Evolutionary conservation across 345 rosid species (phyloP).

Genomic region (Acer negundo): DNA sequence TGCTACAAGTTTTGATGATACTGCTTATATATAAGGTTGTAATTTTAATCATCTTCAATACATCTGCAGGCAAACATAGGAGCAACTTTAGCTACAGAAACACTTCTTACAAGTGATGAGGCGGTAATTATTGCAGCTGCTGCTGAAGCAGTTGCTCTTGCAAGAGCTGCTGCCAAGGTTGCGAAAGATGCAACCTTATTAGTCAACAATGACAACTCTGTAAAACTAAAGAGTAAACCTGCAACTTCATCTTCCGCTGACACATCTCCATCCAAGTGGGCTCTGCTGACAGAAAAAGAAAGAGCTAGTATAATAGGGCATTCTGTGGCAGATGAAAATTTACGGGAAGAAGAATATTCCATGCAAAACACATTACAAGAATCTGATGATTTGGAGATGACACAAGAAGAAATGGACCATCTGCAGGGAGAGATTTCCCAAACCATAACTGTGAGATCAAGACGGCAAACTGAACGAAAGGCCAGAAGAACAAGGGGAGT

Average conservation of each 20-base stretch:
- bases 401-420: constrained; percentile 52
- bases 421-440: constrained; percentile 57
- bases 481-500: constrained; percentile 70
- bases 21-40: constrained; percentile 8
- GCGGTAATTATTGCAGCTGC: constrained; percentile 88
- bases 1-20: background rate
- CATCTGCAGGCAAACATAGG: constrained; percentile 54
- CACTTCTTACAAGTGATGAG: constrained; percentile 79
- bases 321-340: constrained; percentile 37
- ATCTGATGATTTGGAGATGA: constrained; percentile 50
- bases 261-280: constrained; percentile 42
- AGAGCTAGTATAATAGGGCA: constrained; percentile 60
- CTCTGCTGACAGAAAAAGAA: constrained; percentile 55
- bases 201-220: constrained; percentile 38
- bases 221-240: constrained; percentile 27
- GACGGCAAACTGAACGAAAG: constrained; percentile 76
- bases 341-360: constrained; percentile 31
- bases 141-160: constrained; percentile 91
- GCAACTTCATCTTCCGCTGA: constrained; percentile 28
- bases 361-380: constrained; percentile 35
- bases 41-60: constrained; percentile 15
- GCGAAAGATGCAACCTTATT: constrained; percentile 77
- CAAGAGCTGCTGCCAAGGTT: constrained; percentile 82
- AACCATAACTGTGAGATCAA: constrained; percentile 69
- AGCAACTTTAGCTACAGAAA: constrained; percentile 66